Evolutionary conservation across 2,329 filamentous ascomycete genomes (phyloP), one percentile per base, ranked within the genome.

Genomic region (Fulvia fulva): DNA sequence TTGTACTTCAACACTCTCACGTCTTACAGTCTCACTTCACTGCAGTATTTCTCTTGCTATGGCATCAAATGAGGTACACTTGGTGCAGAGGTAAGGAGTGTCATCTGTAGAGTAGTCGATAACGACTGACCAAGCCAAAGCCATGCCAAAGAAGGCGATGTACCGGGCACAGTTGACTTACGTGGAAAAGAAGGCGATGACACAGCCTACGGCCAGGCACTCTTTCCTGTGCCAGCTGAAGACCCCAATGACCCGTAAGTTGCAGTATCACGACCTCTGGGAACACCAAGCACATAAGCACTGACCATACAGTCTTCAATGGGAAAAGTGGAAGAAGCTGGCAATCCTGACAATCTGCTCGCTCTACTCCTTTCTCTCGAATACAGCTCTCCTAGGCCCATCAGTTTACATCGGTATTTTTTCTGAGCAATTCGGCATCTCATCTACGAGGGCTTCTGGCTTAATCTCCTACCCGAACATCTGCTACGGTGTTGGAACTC

Each of bases 381-480:
- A 83, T 67, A 79, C 81, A 2, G 76, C 82, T 2, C 71, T 85
- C 6, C 71, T 84, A 16, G 83, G 83, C 0, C 81, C 83, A 1
- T 79, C 82, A 0, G 82, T 84, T 0, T 86, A 86, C 70, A 81
- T 86, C 60, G 74, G 73, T 5, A 77, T 84, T 37, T 86, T 78
- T 65, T 71, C 81, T 0, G 73, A 81, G 55, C 72, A 80, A 45
- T 85, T 85, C 66, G 68, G 70, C 3, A 77, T 86, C 47, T 75
- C 77, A 3, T 74, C 78, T 2, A 78, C 77, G 6, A 76, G 71
- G 9, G 82, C 83, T 0, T 83, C 82, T 0, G 79, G 80, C 7
- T 70, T 86, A 32, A 77, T 86, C 56, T 84, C 81, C 11, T 86
- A 86, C 66, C 79, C 83, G 0, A 86, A 85, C 67, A 74, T 86